A percentile compares a stretch with the other conserved stretches of the same genome.
Evolutionary conservation across 306 rosid genomes (phyloP).

Genomic region (Inga oerstediana): DNA sequence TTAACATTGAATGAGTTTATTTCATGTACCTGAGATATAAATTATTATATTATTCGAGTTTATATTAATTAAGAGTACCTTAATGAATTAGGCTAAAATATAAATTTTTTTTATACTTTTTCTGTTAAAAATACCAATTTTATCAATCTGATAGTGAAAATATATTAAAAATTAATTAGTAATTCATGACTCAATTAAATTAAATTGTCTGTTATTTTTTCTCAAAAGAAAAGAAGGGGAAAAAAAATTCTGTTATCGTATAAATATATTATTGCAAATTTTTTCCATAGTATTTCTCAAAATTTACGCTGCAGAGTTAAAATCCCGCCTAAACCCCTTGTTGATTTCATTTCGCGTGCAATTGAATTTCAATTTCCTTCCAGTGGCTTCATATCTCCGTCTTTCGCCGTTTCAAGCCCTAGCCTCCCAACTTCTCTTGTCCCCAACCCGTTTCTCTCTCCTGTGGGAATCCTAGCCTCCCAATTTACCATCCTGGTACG

Average conservation of each 20-base stretch:
- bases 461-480: not conserved
- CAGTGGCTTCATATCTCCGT: slow-evolving; percentile 40
- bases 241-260: too few species aligned
- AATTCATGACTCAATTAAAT: not conserved
- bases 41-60: not conserved
- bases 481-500: slow-evolving; percentile 23
- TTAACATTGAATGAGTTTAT: not conserved
- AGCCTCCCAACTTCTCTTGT: not conserved
- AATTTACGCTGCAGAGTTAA: slow-evolving; percentile 24
- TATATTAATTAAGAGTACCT: too few species aligned
- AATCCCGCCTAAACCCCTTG: slow-evolving; percentile 70
- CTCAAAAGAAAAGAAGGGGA: not conserved
- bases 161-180: not conserved
- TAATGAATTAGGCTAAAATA: too few species aligned
- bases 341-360: slow-evolving; percentile 55
- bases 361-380: slow-evolving; percentile 69
- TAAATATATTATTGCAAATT: not conserved
- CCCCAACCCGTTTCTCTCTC: slow-evolving; percentile 23
- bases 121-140: not conserved
- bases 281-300: not conserved
- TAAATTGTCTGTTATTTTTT: not conserved
- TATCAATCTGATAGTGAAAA: not conserved
- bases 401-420: slow-evolving; percentile 29
- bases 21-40: not conserved
- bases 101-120: not conserved